phyloP scores from a whole-genome alignment of 371 early-diverging fungal genomes.

The Zancudomyces culisetae region DNA sequence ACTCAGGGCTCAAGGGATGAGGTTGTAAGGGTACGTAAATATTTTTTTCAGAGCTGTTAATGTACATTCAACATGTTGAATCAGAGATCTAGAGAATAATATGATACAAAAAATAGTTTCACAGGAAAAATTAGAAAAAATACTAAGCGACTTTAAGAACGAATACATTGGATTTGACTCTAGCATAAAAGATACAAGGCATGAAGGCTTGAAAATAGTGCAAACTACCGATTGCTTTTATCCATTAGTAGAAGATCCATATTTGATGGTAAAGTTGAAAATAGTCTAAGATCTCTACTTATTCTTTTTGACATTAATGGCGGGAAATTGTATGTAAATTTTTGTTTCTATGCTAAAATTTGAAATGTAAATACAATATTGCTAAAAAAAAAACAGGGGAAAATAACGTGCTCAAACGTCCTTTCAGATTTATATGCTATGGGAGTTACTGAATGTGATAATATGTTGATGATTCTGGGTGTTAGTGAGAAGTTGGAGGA shows the following conservation, averaged over 20 bases:
- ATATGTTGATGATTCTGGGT: constrained; percentile 22
- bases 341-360: no score
- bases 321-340: no score
- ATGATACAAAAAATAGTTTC: background rate
- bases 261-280: constrained; percentile 2
- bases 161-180: constrained; percentile 18
- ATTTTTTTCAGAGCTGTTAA: constrained; percentile 2
- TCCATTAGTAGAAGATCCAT: constrained; percentile 17
- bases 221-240: constrained; percentile 23
- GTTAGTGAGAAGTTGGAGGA: constrained; percentile 7
- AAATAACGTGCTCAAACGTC: constrained; percentile 19
- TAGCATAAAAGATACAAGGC: constrained; percentile 9
- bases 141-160: constrained; percentile 7
- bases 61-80: constrained; percentile 1
- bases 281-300: no score
- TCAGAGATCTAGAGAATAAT: background rate
- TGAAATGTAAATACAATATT: no score
- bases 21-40: constrained; percentile 5
- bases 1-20: constrained; percentile 12
- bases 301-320: no score
- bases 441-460: constrained; percentile 18
- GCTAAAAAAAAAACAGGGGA: constrained; percentile 7
- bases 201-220: constrained; percentile 10
- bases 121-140: constrained; percentile 5
- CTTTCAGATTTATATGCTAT: constrained; percentile 19